phyloP scores from a whole-genome alignment of 306 rosid genomes.

The Casuarina equisetifolia region DNA sequence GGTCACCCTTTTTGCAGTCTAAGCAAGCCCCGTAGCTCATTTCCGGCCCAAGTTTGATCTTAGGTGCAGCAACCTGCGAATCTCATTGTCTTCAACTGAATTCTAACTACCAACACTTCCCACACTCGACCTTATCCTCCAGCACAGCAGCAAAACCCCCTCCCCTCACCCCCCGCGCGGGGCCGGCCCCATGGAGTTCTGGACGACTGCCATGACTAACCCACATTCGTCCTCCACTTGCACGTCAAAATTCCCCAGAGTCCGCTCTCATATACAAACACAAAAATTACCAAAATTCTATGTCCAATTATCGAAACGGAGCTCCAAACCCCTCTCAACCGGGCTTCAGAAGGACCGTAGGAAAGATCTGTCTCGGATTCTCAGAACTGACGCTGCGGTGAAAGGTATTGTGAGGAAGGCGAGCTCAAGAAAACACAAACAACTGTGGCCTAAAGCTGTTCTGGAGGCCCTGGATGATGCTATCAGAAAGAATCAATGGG shows the following conservation, averaged over 20 bases:
- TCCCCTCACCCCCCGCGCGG: too few relatives aligned
- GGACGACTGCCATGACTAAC: background rate
- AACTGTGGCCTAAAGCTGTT: constrained; percentile 80
- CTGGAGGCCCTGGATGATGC: constrained; percentile 85
- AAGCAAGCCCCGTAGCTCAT: too few relatives aligned
- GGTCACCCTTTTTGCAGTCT: background rate
- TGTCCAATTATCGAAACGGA: constrained; percentile 43
- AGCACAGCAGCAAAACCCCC: background rate
- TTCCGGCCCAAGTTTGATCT: too few relatives aligned
- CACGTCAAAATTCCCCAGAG: constrained; percentile 33
- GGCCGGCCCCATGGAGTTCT: background rate
- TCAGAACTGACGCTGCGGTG: constrained; percentile 86
- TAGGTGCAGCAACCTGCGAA: constrained; percentile 3
- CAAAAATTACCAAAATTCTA: constrained; percentile 24
- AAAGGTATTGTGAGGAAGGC: constrained; percentile 59
- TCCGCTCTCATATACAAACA: background rate
- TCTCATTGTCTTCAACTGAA: constrained; percentile 28
- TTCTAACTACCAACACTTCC: background rate
- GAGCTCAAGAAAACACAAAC: constrained; percentile 59
- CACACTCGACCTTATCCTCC: background rate
- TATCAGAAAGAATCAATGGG: constrained; percentile 46
- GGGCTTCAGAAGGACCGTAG: constrained; percentile 54
- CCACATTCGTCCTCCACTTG: constrained; percentile 4
- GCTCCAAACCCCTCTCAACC: constrained; percentile 28
- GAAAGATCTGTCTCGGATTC: constrained; percentile 76